Evolutionary conservation across 2,329 filamentous ascomycete species (phyloP).

Genomic region (Stemphylium beticola): DNA sequence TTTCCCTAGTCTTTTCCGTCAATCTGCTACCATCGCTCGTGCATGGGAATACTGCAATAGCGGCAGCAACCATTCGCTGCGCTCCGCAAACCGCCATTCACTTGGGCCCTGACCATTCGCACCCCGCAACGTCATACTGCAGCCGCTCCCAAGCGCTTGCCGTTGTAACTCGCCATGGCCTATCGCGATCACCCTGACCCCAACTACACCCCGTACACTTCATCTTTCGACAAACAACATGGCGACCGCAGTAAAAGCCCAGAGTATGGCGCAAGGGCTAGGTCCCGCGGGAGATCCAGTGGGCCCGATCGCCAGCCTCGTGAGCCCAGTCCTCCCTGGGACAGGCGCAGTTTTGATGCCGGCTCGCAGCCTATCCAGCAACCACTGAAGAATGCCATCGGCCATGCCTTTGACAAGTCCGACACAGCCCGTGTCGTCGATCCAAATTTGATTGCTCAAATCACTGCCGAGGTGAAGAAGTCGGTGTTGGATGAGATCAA

Average conservation of each 20-base stretch:
- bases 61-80: slow-evolving; percentile 29
- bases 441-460: slow-evolving; percentile 66
- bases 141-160: slow-evolving; percentile 13
- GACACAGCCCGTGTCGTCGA: slow-evolving; percentile 60
- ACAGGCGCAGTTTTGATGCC: slow-evolving; percentile 9
- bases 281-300: slow-evolving; percentile 38
- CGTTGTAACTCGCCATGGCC: slow-evolving; percentile 25
- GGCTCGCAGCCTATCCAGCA: slow-evolving; percentile 50
- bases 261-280: slow-evolving; percentile 28
- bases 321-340: slow-evolving; percentile 11
- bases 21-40: slow-evolving; percentile 17
- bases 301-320: slow-evolving; percentile 37
- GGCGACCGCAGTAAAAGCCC: slow-evolving; percentile 35
- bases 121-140: slow-evolving; percentile 26
- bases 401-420: slow-evolving; percentile 61
- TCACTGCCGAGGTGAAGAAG: slow-evolving; percentile 64
- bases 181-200: slow-evolving; percentile 26
- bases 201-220: slow-evolving; percentile 19
- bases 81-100: slow-evolving; percentile 17
- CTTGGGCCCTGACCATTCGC: slow-evolving; percentile 10
- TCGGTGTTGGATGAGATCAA: slow-evolving; percentile 56
- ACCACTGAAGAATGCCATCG: slow-evolving; percentile 64
- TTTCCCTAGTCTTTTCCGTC: slow-evolving; percentile 9
- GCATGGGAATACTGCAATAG: slow-evolving; percentile 30
- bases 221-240: slow-evolving; percentile 31